Evolutionary conservation across 2,329 filamentous ascomycete species (phyloP), one percentile per base, ranked within the genome.

Genomic region (Colletotrichum tropicicola): DNA sequence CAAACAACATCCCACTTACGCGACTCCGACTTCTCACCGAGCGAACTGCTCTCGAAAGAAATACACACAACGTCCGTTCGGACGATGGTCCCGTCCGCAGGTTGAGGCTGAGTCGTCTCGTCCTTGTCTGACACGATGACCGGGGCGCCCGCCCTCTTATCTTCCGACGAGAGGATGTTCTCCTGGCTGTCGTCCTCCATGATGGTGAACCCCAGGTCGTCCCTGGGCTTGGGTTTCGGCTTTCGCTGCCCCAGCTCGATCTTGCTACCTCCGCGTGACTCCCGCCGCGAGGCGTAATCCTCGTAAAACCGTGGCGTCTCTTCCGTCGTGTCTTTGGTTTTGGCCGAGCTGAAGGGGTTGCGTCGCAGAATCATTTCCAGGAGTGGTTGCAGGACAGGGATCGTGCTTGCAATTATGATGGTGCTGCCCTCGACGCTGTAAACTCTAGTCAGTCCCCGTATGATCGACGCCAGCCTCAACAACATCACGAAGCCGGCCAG

Each of bases 391-490:
- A 78, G 71, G 13, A 76, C 69, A 7, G 76, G 76, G 28, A 77
- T 76, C n/a, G 71, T 77, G 30, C 70, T 71, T 2, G 75, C 75
- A 48, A 77, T 77, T 35, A 77, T 77, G 39, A 77, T 73, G 39
- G 71, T 73, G 52, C 70, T 72, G 7, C 73, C 72, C 62, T 78
- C 76, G 59, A 76, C 68, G 5, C 75, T 77, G 35, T 2, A 44
- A 41, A n/a, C n/a, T n/a, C n/a, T n/a, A n/a, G n/a, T n/a, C n/a
- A n/a, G n/a, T n/a, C n/a, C n/a, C n/a, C 19, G 41, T 37, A 25
- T 56, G 53, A 56, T 56, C 41, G 53, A 19, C 53, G 28, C 8
- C n/a, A 21, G 35, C 37, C 25, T 54, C 9, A 43, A 39, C 13
- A 17, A 52, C 48, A 39, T 17, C 48, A 23, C 37, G 51, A 17